Conservation (phyloP, 768 basidiomycete genomes). For the Tulasnella sp. region DNA sequence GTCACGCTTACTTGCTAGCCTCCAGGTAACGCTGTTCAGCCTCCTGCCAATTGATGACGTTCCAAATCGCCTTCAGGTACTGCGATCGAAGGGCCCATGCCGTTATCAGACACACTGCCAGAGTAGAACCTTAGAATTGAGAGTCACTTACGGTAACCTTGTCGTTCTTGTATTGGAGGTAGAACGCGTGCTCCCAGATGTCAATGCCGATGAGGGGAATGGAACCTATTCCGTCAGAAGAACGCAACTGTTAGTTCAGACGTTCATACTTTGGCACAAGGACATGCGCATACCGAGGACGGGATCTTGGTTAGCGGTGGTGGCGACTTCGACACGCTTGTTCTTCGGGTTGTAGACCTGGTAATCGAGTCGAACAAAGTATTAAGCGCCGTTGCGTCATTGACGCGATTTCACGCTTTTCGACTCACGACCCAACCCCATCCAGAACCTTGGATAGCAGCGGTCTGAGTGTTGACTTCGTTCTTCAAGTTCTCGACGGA, state of each 20-base stretch:
- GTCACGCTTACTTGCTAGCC: constrained; percentile 8
- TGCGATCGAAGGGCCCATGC: constrained; percentile 26
- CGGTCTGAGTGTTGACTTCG: constrained; percentile 78
- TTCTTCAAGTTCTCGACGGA: constrained; percentile 62
- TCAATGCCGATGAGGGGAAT: constrained; percentile 86
- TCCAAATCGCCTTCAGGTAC: constrained; percentile 75
- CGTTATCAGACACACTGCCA: neutral
- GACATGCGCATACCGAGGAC: constrained; percentile 41
- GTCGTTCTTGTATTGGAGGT: constrained; percentile 93
- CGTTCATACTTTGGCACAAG: neutral
- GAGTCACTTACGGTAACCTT: constrained; percentile 70
- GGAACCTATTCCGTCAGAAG: constrained; percentile 32
- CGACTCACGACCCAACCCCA: constrained; percentile 91
- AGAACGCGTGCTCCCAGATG: constrained; percentile 89
- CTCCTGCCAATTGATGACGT: constrained; percentile 64
- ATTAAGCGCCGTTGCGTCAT: neutral
- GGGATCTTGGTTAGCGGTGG: constrained; percentile 40
- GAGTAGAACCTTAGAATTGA: neutral
- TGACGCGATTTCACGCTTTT: neutral
- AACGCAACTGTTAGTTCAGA: neutral
- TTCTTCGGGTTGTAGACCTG: constrained; percentile 34
- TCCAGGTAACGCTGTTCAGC: constrained; percentile 59
- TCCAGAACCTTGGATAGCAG: constrained; percentile 84
- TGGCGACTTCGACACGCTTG: constrained; percentile 35
- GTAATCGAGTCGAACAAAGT: neutral